Evolutionary conservation across 257 asterid genomes (phyloP).

Genomic region (Nemophila menziesii): DNA sequence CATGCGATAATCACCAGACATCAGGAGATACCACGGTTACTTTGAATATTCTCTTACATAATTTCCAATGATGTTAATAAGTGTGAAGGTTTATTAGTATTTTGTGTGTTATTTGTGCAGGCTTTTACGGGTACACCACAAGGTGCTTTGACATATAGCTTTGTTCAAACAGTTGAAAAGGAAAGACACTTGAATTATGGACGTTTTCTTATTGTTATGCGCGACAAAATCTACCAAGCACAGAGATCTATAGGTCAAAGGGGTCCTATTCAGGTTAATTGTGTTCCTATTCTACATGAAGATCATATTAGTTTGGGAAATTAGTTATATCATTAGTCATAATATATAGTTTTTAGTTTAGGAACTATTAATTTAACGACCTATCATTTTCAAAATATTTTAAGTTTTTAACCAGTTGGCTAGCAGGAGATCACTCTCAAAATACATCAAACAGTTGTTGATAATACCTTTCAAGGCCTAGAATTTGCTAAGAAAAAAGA

Average conservation of each 20-base stretch:
- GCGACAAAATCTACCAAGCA: conserved; percentile 28
- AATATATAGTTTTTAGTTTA: too few relatives aligned
- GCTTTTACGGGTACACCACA: conserved; percentile 47
- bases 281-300: too few relatives aligned
- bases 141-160: not conserved
- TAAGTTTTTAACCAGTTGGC: too few relatives aligned
- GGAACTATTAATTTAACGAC: too few relatives aligned
- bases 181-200: not conserved
- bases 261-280: conserved; percentile 16
- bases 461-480: too few relatives aligned
- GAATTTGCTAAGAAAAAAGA: too few relatives aligned
- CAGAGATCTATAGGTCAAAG: conserved; percentile 23
- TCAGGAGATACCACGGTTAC: conserved; percentile 68
- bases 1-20: conserved; percentile 64
- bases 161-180: not conserved
- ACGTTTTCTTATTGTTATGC: conserved; percentile 33
- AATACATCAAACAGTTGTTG: too few relatives aligned
- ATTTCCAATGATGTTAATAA: not conserved
- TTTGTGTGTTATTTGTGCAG: conserved; percentile 37
- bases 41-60: not conserved
- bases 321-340: too few relatives aligned
- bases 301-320: too few relatives aligned
- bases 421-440: too few relatives aligned
- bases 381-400: too few relatives aligned
- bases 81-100: not conserved